A percentile compares a stretch with the other conserved stretches of the same genome.
These are phyloP conservation scores for Aspergillus saccharolyticus DNA, from an alignment of 495 filamentous ascomycete genomes.

Conservation along the genomic window DNA sequence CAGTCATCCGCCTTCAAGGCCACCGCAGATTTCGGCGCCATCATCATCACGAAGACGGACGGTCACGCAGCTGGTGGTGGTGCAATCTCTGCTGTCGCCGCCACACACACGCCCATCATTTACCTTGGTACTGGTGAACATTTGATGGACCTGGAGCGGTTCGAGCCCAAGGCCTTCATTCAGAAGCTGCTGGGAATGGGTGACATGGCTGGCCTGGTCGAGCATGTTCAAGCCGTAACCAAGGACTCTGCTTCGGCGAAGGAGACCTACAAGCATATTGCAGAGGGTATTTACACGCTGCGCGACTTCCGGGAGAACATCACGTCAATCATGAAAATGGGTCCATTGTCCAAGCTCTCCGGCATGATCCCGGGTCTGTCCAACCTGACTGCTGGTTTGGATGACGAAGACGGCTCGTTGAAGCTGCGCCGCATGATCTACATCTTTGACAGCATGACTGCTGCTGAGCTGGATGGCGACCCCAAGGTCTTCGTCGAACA, in stretches of 20 bases:
- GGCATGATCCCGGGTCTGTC: conserved; percentile 97
- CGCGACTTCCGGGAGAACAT: conserved; percentile 94
- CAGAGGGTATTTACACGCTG: conserved; percentile 91
- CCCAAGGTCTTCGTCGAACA: conserved; percentile 91
- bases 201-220: conserved; percentile 89
- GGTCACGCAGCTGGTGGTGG: conserved; percentile 92
- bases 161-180: conserved; percentile 85
- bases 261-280: conserved; percentile 98
- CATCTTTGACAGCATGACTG: conserved; percentile 97
- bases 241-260: conserved; percentile 74
- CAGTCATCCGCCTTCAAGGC: conserved; percentile 97
- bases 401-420: conserved; percentile 87
- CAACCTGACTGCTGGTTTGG: conserved; percentile 88
- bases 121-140: conserved; percentile 98
- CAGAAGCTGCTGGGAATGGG: conserved; percentile 94
- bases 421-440: conserved; percentile 98
- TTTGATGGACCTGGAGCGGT: conserved; percentile 89
- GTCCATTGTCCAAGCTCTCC: conserved; percentile 92
- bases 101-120: conserved; percentile 93
- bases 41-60: conserved; percentile 98
- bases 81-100: conserved; percentile 96
- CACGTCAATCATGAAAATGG: conserved; percentile 99
- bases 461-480: conserved; percentile 88
- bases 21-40: conserved; percentile 94
- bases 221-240: conserved; percentile 96